A percentile compares a stretch with the other conserved stretches of the same genome.
phyloP scores from a whole-genome alignment of 2,329 filamentous ascomycete genomes.

The Botryotinia narcissicola region DNA sequence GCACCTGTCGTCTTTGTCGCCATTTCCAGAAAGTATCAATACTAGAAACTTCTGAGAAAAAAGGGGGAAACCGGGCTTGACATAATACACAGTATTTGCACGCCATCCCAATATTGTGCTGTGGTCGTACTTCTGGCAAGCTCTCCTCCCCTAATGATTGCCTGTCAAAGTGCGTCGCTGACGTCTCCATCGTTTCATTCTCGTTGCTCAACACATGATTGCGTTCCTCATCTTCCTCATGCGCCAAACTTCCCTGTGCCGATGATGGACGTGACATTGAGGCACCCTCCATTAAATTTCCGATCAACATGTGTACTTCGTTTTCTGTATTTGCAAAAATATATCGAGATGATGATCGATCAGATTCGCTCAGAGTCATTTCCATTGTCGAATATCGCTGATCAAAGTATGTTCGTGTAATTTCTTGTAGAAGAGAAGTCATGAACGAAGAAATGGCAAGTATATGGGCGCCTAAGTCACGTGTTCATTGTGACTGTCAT shows the following conservation, averaged over 20 bases:
- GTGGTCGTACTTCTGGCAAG: neutral
- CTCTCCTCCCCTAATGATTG: neutral
- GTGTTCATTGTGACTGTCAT: neutral
- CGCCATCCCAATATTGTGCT: neutral
- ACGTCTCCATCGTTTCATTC: neutral
- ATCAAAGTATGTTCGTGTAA: neutral
- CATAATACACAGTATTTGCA: neutral
- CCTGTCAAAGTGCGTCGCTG: neutral
- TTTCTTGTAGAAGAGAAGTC: neutral
- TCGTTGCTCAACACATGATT: neutral
- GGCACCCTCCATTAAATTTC: neutral
- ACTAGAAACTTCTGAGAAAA: neutral
- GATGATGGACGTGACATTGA: neutral
- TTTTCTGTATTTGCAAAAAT: neutral
- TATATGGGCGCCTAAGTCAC: neutral
- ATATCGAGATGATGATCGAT: neutral
- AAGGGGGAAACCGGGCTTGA: neutral
- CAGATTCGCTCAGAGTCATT: neutral
- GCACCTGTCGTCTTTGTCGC: neutral
- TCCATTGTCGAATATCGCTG: neutral
- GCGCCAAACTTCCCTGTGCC: neutral
- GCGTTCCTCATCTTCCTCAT: neutral
- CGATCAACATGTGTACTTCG: neutral
- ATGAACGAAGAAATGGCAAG: neutral
- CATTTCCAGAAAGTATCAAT: neutral